Evolutionary conservation across 1,284 basidiomycete species (phyloP).

Genomic region (Puccinia triticina): DNA sequence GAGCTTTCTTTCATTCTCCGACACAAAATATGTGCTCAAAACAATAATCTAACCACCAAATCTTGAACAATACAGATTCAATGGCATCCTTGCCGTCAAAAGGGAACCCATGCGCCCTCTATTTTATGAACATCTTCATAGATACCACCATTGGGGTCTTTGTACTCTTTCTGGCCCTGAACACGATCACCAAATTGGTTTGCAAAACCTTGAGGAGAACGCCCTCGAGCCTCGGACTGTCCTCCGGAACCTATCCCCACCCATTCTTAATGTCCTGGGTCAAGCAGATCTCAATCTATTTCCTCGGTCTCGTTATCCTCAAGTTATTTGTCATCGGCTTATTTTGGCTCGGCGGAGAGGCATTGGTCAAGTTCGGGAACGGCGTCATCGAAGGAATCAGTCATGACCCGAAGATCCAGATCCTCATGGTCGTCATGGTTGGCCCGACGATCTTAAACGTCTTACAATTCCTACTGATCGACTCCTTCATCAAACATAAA

Average conservation of each 20-base stretch:
- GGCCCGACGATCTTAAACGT: constrained; percentile 49
- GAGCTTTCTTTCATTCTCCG: not conserved
- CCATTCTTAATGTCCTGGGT: constrained; percentile 69
- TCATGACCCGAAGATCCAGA: constrained; percentile 35
- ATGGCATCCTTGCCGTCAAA: constrained; percentile 34
- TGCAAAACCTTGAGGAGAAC: constrained; percentile 72
- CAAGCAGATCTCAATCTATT: constrained; percentile 82
- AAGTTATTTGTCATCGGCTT: constrained; percentile 80
- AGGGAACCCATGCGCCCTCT: constrained; percentile 62
- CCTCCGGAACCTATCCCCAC: constrained; percentile 48
- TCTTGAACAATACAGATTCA: constrained; percentile 66
- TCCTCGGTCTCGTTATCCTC: constrained; percentile 82
- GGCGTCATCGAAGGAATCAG: constrained; percentile 43
- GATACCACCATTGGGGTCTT: constrained; percentile 91
- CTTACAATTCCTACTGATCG: constrained; percentile 46
- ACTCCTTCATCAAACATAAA: constrained; percentile 47
- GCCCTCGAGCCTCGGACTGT: constrained; percentile 53
- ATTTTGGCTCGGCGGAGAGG: constrained; percentile 64
- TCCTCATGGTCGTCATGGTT: constrained; percentile 47
- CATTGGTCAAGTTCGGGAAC: constrained; percentile 34
- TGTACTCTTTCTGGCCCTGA: constrained; percentile 79
- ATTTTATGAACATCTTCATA: constrained; percentile 90
- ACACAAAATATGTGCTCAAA: not conserved
- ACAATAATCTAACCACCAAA: not conserved
- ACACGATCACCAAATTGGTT: constrained; percentile 70